Conservation (phyloP, 1,139 yeast genomes). For the Spathaspora sp. region DNA sequence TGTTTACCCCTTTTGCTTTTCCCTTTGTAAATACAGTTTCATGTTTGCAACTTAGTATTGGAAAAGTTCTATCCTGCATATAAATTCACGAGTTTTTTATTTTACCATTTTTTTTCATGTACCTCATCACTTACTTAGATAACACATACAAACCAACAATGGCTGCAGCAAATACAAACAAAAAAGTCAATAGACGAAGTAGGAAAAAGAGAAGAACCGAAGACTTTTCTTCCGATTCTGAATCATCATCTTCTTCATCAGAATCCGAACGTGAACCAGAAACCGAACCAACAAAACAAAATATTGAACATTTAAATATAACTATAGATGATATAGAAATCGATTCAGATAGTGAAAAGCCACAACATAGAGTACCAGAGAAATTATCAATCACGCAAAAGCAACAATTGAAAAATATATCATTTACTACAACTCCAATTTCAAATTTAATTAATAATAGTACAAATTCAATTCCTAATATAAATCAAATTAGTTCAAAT, state of each 20-base stretch:
- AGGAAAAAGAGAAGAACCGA: constrained; percentile 83
- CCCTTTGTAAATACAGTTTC: too few relatives aligned
- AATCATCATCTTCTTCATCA: constrained; percentile 42
- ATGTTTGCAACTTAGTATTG: too few relatives aligned
- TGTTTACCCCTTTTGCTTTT: too few relatives aligned
- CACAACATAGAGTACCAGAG: constrained; percentile 13
- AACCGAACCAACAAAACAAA: constrained; percentile 6
- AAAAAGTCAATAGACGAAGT: constrained; percentile 36
- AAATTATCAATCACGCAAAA: constrained; percentile 23
- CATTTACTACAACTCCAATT: constrained; percentile 26
- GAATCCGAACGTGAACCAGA: constrained; percentile 14
- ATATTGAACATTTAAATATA: constrained; percentile 16
- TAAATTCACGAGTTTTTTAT: too few relatives aligned
- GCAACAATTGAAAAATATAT: constrained; percentile 24
- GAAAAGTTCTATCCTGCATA: too few relatives aligned
- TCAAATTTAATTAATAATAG: constrained; percentile 18
- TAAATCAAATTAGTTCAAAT: constrained; percentile 23
- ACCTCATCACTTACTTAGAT: not conserved
- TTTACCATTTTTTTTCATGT: constrained; percentile 1
- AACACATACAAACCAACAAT: not conserved
- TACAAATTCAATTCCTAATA: constrained; percentile 17
- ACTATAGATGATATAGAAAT: constrained; percentile 37
- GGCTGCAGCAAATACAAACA: constrained; percentile 5
- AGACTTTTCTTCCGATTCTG: constrained; percentile 47
- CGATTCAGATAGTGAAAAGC: constrained; percentile 39